Evolutionary conservation across 768 basidiomycete species (phyloP), one percentile per base, ranked within the genome.

Genomic region (Clitopilus passeckerianus): DNA sequence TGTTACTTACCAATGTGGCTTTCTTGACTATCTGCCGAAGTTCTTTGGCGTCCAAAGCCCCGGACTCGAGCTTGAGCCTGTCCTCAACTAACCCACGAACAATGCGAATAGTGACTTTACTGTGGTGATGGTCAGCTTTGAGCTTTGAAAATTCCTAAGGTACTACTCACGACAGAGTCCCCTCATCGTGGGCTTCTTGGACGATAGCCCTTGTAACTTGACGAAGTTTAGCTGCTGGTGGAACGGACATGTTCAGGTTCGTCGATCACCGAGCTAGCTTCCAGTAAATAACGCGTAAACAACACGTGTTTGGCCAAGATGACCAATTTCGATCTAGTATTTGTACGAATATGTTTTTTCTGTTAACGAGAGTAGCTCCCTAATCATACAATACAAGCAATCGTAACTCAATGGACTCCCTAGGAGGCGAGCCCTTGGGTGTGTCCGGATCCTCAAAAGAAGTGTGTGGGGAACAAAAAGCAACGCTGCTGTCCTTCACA

Each of bases 51-150:
- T 79, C 77, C 41, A 89, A 68, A 1, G 72, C 65, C 0, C 80
- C 82, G 5, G 70, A 62, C 8, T 76, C 73, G n/a, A 89, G 67
- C 3, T 63, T 59, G 46, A 86, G 73, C 22, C 74, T 63, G 23
- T 71, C 64, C 69, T 87, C 86, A 1, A 88, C 56, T n/a, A 74
- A 65, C 58, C 72, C 68, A 12, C 86, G 80, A 23, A 88, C 74
- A 12, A 78, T 72, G 22, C 81, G 80, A 15, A 75, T 75, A 1
- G 86, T 86, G 22, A 80, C 64, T 6, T 66, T 57, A 35, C 82
- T 85, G 61, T 52, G 22, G 2, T 5, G 54, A 4, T 50, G 9
- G n/a, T 50, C n/a, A 50, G 2, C 18, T 20, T 1, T 10, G 12
- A 50, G 20, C n/a, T 5, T 50, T 22, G 10, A 20, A 50, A 20